Evolutionary conservation across 352 stramenopile genomes (phyloP), one percentile per base, ranked within the genome.

Genomic region (Globisporangium orthogonon): DNA sequence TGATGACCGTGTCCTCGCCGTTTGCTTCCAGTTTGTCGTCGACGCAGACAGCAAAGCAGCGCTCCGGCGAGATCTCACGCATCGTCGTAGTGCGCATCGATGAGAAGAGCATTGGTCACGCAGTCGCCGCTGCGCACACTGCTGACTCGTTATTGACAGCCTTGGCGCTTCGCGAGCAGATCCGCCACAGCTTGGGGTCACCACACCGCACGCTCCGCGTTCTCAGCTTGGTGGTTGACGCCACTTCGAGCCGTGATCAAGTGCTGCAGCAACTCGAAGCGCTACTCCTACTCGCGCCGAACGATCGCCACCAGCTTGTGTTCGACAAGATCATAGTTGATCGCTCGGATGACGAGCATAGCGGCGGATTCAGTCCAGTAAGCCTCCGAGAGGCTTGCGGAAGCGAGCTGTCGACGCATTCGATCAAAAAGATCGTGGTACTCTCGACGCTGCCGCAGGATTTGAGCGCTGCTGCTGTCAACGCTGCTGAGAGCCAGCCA

Each of bases 51-150:
- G 4, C 13, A 2, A 2, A 17, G 37, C 37, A 43, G 37, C 37
- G 37, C 23, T 54, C 17, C 9, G 47, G 33, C 1, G 18, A 6
- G 5, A 50, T 39, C 5, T 57, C 62, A 10, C 67, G 60, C 15
- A 35, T 78, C n/a, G 68, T 67, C 57, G 28, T 78, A 56, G 18
- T 81, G 4, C 63, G 69, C 39, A 18, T 79, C 17, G 67, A 66
- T 31, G 62, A 69, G 29, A 45, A 47, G 45, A 67, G 69, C 17
- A 2, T 78, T 4, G 51, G 48, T 14, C 35, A 31, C 15, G 60
- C 39, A 2, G 7, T 23, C 15, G 39, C 52, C 48, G 50, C 62
- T 13, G 31, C 55, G 6, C 17, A 29, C 31, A 7, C 18, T 7
- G 30, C 18, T 28, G 43, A 13, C 11, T 30, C 28, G 31, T n/a